phyloP scores from a whole-genome alignment of 2,329 filamentous ascomycete genomes.

The Sarocladiaceae sp. region DNA sequence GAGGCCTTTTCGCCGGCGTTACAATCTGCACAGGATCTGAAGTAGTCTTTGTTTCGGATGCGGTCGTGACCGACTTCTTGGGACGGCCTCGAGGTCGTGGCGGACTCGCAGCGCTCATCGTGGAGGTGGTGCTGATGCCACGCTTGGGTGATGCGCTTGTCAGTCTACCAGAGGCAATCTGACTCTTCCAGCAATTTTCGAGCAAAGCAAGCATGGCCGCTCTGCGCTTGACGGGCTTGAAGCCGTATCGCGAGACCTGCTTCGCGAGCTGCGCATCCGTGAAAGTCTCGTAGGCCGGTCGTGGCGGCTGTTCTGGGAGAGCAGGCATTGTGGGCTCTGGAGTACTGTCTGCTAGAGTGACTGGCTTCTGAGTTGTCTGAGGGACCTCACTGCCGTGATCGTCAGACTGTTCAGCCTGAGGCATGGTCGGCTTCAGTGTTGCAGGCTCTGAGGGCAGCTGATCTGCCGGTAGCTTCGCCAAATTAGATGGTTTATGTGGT shows the following conservation, averaged over 20 bases:
- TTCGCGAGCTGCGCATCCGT: constrained; percentile 57
- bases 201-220: constrained; percentile 64
- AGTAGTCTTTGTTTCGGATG: neutral
- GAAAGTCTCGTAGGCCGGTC: constrained; percentile 54
- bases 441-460: neutral
- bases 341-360: neutral
- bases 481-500: constrained; percentile 8
- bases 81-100: constrained; percentile 33
- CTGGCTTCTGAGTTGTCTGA: neutral
- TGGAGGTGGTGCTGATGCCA: constrained; percentile 4
- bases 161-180: constrained; percentile 25
- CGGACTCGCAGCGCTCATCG: constrained; percentile 10
- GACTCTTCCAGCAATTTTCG: constrained; percentile 64
- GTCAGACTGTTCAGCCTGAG: too few relatives aligned
- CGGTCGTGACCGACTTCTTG: constrained; percentile 25
- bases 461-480: too few relatives aligned
- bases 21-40: constrained; percentile 12
- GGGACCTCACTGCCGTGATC: too few relatives aligned
- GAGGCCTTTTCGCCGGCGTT: constrained; percentile 8
- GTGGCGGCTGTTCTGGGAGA: constrained; percentile 11
- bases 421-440: neutral
- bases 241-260: constrained; percentile 59
- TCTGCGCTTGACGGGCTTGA: constrained; percentile 64
- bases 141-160: constrained; percentile 10
- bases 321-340: neutral